Conservation (phyloP, 306 rosid genomes). For the Elaeagnus macrophylla region DNA sequence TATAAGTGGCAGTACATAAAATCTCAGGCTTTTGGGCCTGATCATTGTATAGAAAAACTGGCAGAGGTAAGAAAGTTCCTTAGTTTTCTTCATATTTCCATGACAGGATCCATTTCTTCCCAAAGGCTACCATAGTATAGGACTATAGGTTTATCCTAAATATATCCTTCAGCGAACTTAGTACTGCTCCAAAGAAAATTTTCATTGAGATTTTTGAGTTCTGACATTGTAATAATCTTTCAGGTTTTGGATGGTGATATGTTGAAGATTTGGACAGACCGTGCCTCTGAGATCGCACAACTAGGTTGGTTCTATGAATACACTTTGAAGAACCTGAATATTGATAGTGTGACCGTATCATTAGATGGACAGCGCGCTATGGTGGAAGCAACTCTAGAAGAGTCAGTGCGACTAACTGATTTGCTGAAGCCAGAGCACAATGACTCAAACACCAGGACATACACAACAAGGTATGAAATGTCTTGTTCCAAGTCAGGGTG, state of each 20-base stretch:
- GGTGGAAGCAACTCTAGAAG: conserved; percentile 87
- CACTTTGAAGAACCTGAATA: conserved; percentile 52
- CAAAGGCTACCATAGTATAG: no score
- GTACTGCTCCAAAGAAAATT: background rate
- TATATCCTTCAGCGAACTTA: no score
- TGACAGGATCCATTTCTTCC: background rate
- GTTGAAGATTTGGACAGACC: conserved; percentile 92
- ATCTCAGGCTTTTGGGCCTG: conserved; percentile 86
- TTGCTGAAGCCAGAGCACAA: conserved; percentile 56
- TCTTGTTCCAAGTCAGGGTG: conserved; percentile 60
- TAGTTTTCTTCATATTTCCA: conserved; percentile 6
- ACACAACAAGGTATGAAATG: conserved; percentile 84
- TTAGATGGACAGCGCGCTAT: conserved; percentile 68
- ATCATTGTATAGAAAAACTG: conserved; percentile 52
- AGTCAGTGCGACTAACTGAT: conserved; percentile 58
- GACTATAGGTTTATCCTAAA: no score
- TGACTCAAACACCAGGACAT: conserved; percentile 58
- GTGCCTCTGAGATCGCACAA: conserved; percentile 76
- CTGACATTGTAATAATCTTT: conserved; percentile 19
- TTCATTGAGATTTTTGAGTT: background rate
- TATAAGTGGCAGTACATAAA: conserved; percentile 82
- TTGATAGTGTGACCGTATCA: conserved; percentile 78
- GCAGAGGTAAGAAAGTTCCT: conserved; percentile 43
- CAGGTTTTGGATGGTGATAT: conserved; percentile 91
- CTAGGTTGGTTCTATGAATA: conserved; percentile 83